Conservation (phyloP, 2,329 filamentous ascomycete species). For the Stemphylium vesicarium region DNA sequence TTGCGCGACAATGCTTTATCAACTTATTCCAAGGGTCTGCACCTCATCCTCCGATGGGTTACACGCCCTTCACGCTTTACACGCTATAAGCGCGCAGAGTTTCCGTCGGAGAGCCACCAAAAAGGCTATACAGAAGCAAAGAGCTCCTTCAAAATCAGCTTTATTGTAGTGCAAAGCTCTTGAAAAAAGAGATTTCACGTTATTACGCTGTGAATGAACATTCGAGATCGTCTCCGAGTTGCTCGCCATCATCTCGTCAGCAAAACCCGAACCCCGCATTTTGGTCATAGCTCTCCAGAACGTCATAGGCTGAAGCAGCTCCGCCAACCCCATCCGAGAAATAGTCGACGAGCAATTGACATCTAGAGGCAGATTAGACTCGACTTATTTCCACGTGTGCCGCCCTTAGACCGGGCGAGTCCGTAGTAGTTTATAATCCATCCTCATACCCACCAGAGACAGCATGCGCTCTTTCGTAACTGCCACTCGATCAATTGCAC, state of each 20-base stretch:
- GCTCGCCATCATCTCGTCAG: constrained; percentile 1
- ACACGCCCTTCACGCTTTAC: constrained; percentile 30
- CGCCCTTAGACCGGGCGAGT: constrained; percentile 2
- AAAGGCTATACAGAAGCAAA: neutral
- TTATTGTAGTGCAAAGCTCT: neutral
- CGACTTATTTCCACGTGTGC: constrained; percentile 7
- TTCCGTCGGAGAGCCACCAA: neutral
- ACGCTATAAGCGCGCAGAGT: constrained; percentile 21
- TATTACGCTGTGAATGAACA: neutral
- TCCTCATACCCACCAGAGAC: constrained; percentile 5
- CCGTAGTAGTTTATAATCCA: constrained; percentile 8
- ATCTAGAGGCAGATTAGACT: constrained; percentile 5
- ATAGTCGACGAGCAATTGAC: constrained; percentile 9
- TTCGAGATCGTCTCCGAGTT: neutral
- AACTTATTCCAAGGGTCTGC: neutral
- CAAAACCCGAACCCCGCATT: constrained; percentile 16
- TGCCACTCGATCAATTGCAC: constrained; percentile 39
- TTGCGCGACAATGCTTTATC: neutral
- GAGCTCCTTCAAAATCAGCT: neutral
- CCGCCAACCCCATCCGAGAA: neutral
- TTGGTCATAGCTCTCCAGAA: constrained; percentile 14
- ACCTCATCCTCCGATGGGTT: neutral
- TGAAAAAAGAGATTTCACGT: neutral
- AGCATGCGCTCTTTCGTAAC: constrained; percentile 45
- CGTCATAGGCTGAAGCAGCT: constrained; percentile 13